Percentiles rank a stretch among this genome's conserved stretches.
phyloP scores from a whole-genome alignment of 2,329 filamentous ascomycete species.

The Colletotrichum liriopes region DNA sequence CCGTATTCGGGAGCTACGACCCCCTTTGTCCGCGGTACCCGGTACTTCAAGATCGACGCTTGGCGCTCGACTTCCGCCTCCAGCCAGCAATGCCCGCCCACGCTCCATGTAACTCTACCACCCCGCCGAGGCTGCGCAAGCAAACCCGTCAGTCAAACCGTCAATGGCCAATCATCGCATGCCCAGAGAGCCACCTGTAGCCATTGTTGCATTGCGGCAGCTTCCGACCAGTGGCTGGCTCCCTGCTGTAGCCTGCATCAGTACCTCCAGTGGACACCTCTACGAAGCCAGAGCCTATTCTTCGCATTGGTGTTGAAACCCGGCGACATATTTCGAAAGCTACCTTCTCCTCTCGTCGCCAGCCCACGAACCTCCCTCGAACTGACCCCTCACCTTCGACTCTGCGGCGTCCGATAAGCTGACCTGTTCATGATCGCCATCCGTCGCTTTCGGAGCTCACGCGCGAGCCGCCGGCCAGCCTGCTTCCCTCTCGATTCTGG shows the following conservation, averaged over 20 bases:
- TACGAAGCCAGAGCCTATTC: conserved; percentile 13
- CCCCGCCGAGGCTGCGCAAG: conserved; percentile 40
- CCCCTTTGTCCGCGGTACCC: conserved; percentile 14
- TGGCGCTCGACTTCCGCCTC: conserved; percentile 14
- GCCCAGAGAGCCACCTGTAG: conserved; percentile 25
- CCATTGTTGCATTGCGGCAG: conserved; percentile 31
- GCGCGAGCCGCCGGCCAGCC: conserved; percentile 41
- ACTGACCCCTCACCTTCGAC: conserved; percentile 1
- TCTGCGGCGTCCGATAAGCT: conserved; percentile 29
- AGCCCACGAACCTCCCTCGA: background rate
- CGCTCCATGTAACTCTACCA: conserved; percentile 36
- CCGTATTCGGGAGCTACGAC: conserved; percentile 11
- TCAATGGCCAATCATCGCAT: conserved; percentile 32
- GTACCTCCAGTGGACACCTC: conserved; percentile 34
- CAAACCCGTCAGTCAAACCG: conserved; percentile 28
- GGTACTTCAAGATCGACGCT: conserved; percentile 33
- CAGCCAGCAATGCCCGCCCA: conserved; percentile 7
- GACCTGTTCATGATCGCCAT: conserved; percentile 42
- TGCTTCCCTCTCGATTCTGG: conserved; percentile 38
- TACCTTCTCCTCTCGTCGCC: conserved; percentile 6
- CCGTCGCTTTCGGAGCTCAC: conserved; percentile 38
- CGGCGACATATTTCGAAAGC: conserved; percentile 25
- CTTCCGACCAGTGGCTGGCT: conserved; percentile 34
- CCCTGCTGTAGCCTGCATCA: conserved; percentile 19
- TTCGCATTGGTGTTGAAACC: conserved; percentile 24